Percentiles rank a stretch among this genome's conserved stretches.
These are phyloP conservation scores for Claviceps paspali DNA, from an alignment of 2,329 filamentous ascomycete genomes.

Conservation along the genomic window DNA sequence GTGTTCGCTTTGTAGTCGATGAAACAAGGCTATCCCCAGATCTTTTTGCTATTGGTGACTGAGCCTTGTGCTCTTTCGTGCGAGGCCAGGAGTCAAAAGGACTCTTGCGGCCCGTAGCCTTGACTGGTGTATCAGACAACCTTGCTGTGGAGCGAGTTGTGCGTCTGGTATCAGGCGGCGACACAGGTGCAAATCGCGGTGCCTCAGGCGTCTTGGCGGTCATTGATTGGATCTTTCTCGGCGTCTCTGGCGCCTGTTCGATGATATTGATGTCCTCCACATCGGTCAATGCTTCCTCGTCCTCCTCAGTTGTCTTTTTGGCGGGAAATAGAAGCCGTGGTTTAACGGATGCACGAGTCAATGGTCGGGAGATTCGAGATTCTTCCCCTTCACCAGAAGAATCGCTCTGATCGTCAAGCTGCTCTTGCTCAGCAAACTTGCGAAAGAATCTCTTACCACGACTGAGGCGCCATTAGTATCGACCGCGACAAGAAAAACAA, in stretches of 20 bases:
- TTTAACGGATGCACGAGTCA: slow-evolving; percentile 55
- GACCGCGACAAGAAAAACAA: not conserved
- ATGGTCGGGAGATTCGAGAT: slow-evolving; percentile 23
- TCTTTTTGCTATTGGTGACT: slow-evolving; percentile 31
- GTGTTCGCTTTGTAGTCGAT: slow-evolving; percentile 20
- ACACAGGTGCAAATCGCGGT: slow-evolving; percentile 39
- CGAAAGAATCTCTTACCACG: slow-evolving; percentile 68
- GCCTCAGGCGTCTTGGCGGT: slow-evolving; percentile 34
- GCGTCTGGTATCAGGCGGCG: slow-evolving; percentile 47
- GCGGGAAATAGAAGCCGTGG: slow-evolving; percentile 56
- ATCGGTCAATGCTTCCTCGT: slow-evolving; percentile 45
- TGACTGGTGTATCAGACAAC: slow-evolving; percentile 29
- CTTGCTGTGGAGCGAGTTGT: slow-evolving; percentile 41
- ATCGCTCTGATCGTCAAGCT: slow-evolving; percentile 15
- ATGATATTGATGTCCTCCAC: slow-evolving; percentile 32
- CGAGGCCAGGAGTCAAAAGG: slow-evolving; percentile 56
- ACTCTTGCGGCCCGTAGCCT: slow-evolving; percentile 26
- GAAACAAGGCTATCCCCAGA: slow-evolving; percentile 17
- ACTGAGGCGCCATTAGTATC: slow-evolving; percentile 25
- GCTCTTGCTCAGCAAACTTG: slow-evolving; percentile 39
- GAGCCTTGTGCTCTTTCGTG: slow-evolving; percentile 38
- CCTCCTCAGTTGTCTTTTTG: slow-evolving; percentile 28
- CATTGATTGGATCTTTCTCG: slow-evolving; percentile 18
- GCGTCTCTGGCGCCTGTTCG: slow-evolving; percentile 19
- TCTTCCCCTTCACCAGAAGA: slow-evolving; percentile 20